Conservation (phyloP, 2,329 filamentous ascomycete species). For the Acarospora socialis region DNA sequence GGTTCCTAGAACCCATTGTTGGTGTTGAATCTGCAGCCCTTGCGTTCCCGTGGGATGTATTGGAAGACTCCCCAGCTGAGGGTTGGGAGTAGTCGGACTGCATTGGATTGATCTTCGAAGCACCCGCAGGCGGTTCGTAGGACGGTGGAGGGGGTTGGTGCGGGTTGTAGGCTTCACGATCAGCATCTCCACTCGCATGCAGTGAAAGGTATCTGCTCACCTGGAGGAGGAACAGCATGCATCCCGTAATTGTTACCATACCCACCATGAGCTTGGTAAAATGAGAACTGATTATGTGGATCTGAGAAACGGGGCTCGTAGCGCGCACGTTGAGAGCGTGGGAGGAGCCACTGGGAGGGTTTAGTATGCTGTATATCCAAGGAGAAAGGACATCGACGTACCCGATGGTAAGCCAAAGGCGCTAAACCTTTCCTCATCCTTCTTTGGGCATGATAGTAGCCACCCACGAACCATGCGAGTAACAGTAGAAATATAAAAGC, state of each 20-base stretch:
- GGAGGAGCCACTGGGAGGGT: constrained; percentile 27
- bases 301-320: constrained; percentile 19
- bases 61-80: constrained; percentile 4
- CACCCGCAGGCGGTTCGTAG: constrained; percentile 15
- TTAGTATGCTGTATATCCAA: constrained; percentile 1
- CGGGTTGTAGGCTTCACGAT: constrained; percentile 6
- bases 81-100: constrained; percentile 13
- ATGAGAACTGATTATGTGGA: constrained; percentile 23
- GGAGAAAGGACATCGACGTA: constrained; percentile 24
- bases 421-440: constrained; percentile 51
- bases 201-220: constrained; percentile 6
- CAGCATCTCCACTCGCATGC: neutral
- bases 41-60: neutral
- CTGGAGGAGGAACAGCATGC: constrained; percentile 15
- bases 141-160: constrained; percentile 15
- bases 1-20: constrained; percentile 3
- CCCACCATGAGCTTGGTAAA: constrained; percentile 20
- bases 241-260: constrained; percentile 17
- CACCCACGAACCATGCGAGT: constrained; percentile 48
- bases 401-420: constrained; percentile 56
- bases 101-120: constrained; percentile 18
- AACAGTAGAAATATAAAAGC: constrained; percentile 45
- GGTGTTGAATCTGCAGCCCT: constrained; percentile 4
- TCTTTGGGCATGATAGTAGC: constrained; percentile 54
- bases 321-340: constrained; percentile 22